Evolutionary conservation across 192 early-diverging fungal species (phyloP).

Genomic region (Mortierella alpina): DNA sequence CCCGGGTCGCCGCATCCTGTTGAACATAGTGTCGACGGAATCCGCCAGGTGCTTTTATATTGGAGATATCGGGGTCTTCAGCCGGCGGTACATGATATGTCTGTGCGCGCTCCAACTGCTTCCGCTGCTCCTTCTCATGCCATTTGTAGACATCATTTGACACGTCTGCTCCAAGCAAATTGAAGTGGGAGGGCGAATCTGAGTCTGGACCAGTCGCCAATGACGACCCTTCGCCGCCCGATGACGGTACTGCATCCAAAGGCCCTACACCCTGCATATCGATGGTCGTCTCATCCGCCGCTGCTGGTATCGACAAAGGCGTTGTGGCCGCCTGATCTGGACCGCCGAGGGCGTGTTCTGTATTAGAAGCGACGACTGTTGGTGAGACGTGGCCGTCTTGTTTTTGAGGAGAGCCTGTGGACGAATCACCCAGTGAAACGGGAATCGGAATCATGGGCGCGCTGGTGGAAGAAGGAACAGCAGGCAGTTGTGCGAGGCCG

Average conservation of each 20-base stretch:
- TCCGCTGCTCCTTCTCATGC: constrained; percentile 38
- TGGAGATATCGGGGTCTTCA: constrained; percentile 41
- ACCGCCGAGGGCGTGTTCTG: no score
- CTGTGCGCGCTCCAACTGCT: constrained; percentile 34
- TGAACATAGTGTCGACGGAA: constrained; percentile 86
- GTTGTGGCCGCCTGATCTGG: not conserved
- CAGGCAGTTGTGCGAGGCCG: no score
- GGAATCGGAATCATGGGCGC: no score
- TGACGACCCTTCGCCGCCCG: no score
- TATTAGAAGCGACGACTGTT: no score
- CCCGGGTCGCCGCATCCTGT: constrained; percentile 68
- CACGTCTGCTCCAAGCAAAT: constrained; percentile 53
- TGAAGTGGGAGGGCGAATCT: constrained; percentile 28
- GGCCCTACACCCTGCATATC: no score
- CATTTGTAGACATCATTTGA: constrained; percentile 58
- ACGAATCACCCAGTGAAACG: no score
- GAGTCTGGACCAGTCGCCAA: not conserved
- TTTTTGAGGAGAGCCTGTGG: no score
- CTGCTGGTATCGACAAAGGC: not conserved
- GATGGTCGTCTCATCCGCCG: not conserved
- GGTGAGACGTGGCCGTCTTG: no score
- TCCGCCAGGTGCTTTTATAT: constrained; percentile 78
- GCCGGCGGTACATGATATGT: constrained; percentile 31
- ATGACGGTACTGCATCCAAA: no score
- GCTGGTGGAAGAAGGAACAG: no score